phyloP scores from a whole-genome alignment of 345 rosid genomes.

The Bruguiera parviflora region DNA sequence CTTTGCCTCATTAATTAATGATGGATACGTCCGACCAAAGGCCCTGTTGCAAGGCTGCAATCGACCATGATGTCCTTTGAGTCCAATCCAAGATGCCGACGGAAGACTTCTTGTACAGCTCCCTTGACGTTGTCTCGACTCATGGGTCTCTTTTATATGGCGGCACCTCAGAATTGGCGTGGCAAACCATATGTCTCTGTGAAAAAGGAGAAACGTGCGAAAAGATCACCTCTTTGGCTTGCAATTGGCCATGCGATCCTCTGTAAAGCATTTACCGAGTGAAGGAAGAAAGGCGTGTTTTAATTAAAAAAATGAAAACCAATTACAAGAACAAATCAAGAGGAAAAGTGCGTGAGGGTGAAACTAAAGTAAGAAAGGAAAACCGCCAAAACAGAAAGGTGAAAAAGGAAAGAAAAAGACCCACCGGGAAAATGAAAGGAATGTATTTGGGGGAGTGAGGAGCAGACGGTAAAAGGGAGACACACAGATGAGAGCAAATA shows the following conservation, averaged over 20 bases:
- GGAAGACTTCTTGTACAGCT: background rate
- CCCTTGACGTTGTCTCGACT: background rate
- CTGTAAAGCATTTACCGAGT: too few species aligned
- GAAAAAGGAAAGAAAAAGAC: background rate
- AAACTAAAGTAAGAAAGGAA: background rate
- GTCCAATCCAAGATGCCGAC: background rate
- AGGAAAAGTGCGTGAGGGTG: too few species aligned
- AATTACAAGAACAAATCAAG: background rate
- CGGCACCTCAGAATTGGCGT: background rate
- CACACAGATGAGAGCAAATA: background rate
- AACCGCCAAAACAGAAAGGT: conserved; percentile 14
- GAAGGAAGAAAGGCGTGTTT: background rate
- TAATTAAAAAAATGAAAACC: background rate
- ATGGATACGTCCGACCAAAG: too few species aligned
- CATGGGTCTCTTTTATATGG: background rate
- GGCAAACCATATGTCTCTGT: background rate
- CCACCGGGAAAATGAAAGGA: background rate
- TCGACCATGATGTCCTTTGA: too few species aligned
- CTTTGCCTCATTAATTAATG: too few species aligned
- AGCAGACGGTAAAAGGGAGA: background rate
- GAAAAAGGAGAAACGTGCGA: background rate
- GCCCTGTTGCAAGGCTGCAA: too few species aligned
- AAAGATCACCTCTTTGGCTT: too few species aligned
- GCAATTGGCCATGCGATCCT: too few species aligned
- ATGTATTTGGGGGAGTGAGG: background rate